Conservation (phyloP, 352 stramenopile genomes). For the Globisporangium parvum region DNA sequence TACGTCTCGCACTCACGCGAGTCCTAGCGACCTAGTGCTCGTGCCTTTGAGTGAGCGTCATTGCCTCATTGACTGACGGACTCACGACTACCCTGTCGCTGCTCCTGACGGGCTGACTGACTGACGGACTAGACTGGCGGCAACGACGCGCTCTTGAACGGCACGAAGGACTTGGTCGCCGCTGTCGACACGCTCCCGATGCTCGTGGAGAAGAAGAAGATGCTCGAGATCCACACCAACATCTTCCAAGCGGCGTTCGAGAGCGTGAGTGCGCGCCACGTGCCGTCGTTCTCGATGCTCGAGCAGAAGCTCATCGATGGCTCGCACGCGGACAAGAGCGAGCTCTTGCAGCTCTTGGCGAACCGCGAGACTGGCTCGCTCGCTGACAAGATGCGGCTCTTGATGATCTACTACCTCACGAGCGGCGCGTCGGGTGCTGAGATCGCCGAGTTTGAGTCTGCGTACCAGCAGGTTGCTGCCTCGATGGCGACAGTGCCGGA, state of each 20-base stretch:
- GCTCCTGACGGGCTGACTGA: neutral
- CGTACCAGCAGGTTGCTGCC: constrained; percentile 52
- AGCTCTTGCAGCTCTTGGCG: constrained; percentile 65
- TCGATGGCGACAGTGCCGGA: constrained; percentile 8
- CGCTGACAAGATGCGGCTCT: constrained; percentile 76
- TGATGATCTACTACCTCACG: constrained; percentile 86
- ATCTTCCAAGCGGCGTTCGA: constrained; percentile 86
- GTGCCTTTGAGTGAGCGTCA: neutral
- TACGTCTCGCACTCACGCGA: constrained; percentile 4
- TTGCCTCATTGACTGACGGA: no score
- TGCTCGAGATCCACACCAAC: constrained; percentile 86
- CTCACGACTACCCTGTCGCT: no score
- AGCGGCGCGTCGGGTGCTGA: constrained; percentile 60
- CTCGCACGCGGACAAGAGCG: constrained; percentile 56
- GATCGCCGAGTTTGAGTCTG: constrained; percentile 71
- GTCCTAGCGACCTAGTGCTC: neutral
- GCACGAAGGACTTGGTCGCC: constrained; percentile 77
- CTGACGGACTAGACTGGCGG: constrained; percentile 39
- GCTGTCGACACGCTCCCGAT: constrained; percentile 78
- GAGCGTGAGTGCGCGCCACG: constrained; percentile 66
- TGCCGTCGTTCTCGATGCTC: constrained; percentile 80
- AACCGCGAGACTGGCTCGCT: constrained; percentile 58
- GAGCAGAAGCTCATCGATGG: constrained; percentile 86
- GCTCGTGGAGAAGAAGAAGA: constrained; percentile 86
- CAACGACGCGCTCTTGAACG: constrained; percentile 56